These are phyloP conservation scores for Russula ochroleuca DNA, from an alignment of 768 basidiomycete genomes.

Conservation along the genomic window DNA sequence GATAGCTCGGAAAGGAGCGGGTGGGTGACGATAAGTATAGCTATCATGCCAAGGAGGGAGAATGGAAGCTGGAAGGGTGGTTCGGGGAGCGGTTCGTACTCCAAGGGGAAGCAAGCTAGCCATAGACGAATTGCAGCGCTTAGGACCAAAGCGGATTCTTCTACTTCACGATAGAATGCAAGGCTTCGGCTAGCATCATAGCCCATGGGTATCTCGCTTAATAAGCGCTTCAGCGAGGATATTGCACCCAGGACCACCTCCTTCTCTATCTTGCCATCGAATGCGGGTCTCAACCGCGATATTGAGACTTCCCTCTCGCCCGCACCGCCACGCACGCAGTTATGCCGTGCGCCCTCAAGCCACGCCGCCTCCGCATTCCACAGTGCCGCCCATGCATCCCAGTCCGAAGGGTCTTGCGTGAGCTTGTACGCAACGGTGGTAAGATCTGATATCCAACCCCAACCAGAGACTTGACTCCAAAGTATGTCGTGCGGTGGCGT, in stretches of 20 bases:
- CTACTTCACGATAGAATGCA: slow-evolving; percentile 33
- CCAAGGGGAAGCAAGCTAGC: slow-evolving; percentile 55
- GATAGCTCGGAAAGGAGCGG: slow-evolving; percentile 45
- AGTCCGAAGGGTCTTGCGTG: slow-evolving; percentile 30
- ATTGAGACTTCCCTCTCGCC: slow-evolving; percentile 48
- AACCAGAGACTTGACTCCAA: slow-evolving; percentile 83
- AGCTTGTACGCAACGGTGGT: slow-evolving; percentile 39
- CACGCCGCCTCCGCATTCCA: slow-evolving; percentile 61
- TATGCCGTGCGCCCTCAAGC: slow-evolving; percentile 73
- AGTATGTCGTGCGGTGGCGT: slow-evolving; percentile 81
- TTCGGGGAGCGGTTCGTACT: slow-evolving; percentile 38
- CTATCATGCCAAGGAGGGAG: slow-evolving; percentile 48
- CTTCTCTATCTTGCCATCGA: slow-evolving; percentile 37
- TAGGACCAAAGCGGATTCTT: slow-evolving; percentile 39
- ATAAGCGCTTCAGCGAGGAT: slow-evolving; percentile 22
- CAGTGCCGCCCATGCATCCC: slow-evolving; percentile 36
- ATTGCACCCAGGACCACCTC: slow-evolving; percentile 30
- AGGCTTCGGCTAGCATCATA: slow-evolving; percentile 16
- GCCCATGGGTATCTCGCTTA: slow-evolving; percentile 23
- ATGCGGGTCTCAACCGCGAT: slow-evolving; percentile 38
- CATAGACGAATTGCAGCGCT: slow-evolving; percentile 55
- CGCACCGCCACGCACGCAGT: slow-evolving; percentile 63
- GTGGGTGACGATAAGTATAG: slow-evolving; percentile 47
- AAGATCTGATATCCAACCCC: slow-evolving; percentile 67
- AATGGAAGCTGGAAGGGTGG: slow-evolving; percentile 66